Conservation (phyloP, 2,329 filamentous ascomycete species). For the Diplodia sapinea region DNA sequence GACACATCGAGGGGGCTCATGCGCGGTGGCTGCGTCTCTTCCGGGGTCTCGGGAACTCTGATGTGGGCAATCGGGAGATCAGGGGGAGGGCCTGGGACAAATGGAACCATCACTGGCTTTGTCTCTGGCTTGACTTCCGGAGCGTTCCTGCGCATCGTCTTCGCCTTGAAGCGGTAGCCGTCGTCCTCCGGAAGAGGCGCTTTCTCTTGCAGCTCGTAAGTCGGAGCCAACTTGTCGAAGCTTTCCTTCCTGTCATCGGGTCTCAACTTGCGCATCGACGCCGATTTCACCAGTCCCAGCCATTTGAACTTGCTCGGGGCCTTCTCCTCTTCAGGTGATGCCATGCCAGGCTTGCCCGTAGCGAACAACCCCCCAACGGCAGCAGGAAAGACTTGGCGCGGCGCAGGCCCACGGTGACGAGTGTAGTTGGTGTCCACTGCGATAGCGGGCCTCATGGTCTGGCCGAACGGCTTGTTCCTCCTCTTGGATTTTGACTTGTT, state of each 20-base stretch:
- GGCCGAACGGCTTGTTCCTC: constrained; percentile 62
- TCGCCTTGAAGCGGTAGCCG: constrained; percentile 34
- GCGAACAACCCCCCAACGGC: constrained; percentile 1
- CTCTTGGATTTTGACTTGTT: constrained; percentile 61
- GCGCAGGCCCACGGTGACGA: constrained; percentile 50
- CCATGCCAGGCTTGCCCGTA: not conserved
- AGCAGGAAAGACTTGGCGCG: constrained; percentile 52
- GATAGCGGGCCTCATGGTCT: constrained; percentile 66
- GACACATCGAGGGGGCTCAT: constrained; percentile 59
- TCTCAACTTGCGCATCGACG: constrained; percentile 25
- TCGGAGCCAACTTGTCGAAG: constrained; percentile 14
- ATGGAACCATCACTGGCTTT: constrained; percentile 11
- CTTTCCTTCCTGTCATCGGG: constrained; percentile 5
- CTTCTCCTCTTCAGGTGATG: constrained; percentile 15
- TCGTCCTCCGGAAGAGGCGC: constrained; percentile 1
- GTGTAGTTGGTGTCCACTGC: constrained; percentile 73
- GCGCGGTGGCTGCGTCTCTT: constrained; percentile 3
- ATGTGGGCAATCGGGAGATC: constrained; percentile 19
- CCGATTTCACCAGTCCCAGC: constrained; percentile 5
- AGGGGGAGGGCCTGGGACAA: constrained; percentile 19
- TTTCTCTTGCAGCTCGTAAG: constrained; percentile 27
- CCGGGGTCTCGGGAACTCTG: not conserved
- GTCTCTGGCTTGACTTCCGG: constrained; percentile 8
- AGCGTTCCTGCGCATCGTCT: constrained; percentile 35
- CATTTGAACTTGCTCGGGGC: constrained; percentile 27